Evolutionary conservation across 768 basidiomycete genomes (phyloP).

Genomic region (Lentinus brumalis): DNA sequence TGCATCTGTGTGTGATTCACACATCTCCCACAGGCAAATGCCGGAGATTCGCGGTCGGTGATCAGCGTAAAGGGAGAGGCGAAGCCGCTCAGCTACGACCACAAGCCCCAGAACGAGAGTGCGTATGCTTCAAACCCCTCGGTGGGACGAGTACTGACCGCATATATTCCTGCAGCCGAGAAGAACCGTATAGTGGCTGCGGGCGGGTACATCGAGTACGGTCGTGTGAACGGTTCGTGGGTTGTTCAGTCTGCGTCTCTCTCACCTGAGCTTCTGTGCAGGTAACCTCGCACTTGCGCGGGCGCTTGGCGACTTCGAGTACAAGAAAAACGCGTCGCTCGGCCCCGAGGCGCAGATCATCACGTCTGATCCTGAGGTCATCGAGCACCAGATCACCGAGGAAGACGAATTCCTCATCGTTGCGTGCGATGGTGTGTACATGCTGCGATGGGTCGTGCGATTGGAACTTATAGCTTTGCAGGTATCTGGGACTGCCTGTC

Average conservation of each 20-base stretch:
- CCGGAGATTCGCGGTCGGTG: slow-evolving; percentile 94
- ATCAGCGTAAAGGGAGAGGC: slow-evolving; percentile 83
- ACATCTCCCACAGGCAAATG: slow-evolving; percentile 72
- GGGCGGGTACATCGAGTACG: slow-evolving; percentile 95
- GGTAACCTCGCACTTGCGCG: slow-evolving; percentile 95
- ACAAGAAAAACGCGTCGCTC: slow-evolving; percentile 89
- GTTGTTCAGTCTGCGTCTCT: background rate
- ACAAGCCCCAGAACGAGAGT: slow-evolving; percentile 92
- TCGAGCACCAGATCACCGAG: slow-evolving; percentile 71
- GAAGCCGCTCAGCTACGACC: slow-evolving; percentile 89
- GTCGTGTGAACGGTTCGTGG: slow-evolving; percentile 86
- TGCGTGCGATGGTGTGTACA: slow-evolving; percentile 87
- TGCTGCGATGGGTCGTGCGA: background rate
- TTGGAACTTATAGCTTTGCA: slow-evolving; percentile 34
- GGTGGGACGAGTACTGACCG: slow-evolving; percentile 8
- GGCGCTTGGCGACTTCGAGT: slow-evolving; percentile 97
- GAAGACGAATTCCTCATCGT: slow-evolving; percentile 98
- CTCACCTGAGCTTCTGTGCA: slow-evolving; percentile 33
- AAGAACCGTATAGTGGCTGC: slow-evolving; percentile 83
- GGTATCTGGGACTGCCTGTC: slow-evolving; percentile 98
- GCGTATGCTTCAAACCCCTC: slow-evolving; percentile 31
- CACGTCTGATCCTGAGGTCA: slow-evolving; percentile 92
- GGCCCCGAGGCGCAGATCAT: slow-evolving; percentile 91
- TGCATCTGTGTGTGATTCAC: background rate
- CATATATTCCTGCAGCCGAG: slow-evolving; percentile 56